Base-by-base conservation (phyloP, 2,329 filamentous ascomycete genomes). In the Alternaria gansuensis region DNA sequence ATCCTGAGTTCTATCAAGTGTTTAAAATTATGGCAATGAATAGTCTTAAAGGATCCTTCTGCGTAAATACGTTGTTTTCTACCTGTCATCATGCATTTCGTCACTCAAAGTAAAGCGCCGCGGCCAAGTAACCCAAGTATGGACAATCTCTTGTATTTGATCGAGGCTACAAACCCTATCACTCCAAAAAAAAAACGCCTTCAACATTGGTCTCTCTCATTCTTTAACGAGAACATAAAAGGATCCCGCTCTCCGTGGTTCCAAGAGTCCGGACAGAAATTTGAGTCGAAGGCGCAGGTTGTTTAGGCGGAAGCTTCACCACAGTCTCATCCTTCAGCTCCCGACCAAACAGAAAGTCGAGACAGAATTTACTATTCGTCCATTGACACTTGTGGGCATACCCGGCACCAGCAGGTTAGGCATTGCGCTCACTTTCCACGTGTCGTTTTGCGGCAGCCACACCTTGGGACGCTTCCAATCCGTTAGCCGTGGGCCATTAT, bases 391-490 rank as follows among this genome's bases (percentile, higher is more conserved):
- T 11, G 5, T 51, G 0, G 4, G 34, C 14, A 6, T 26, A 4
- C 8, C 26, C 3, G 26, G 17, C 5, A n/a, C 11, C n/a, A n/a
- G 9, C 3, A 28, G n/a, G 17, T 26, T 7, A 8, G 21, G 21
- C 13, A 23, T 39, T 24, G 13, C 6, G n/a, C 13, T 34, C n/a
- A 53, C 23, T 9, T 13, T 4, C 17, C 49, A 26, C 14, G 34
- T 46, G 2, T 53, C 54, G 13, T 40, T 31, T 21, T 14, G 43
- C 8, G 55, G 55, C 17, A 58, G 13, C 29, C 41, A 21, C 13
- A 44, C 29, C 36, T 9, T 54, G 3, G 55, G 36, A 21, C 21
- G 14, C 29, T 44, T 52, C 43, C 29, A 29, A 33, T 58, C 43
- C 6, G 36, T 48, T 14, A 54, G 23, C 1, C 43, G 37, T 29